Percentiles rank a stretch among this genome's conserved stretches.
Conservation (phyloP, 2,329 filamentous ascomycete genomes). For the Phialophora macrospora region DNA sequence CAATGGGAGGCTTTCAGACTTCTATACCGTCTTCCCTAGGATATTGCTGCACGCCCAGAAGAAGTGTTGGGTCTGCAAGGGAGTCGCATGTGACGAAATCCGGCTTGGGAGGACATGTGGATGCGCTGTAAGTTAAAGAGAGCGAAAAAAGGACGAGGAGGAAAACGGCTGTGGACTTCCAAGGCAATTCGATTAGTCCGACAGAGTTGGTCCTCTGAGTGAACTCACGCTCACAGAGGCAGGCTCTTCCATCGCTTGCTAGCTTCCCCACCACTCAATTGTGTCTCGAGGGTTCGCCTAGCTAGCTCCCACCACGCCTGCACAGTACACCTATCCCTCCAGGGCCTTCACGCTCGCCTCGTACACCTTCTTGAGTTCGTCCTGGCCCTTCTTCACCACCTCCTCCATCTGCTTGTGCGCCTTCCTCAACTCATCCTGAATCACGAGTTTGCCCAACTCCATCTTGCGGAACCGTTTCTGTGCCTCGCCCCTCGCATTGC, state of each 20-base stretch:
- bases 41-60: not conserved
- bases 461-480: conserved; percentile 54
- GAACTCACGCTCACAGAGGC: not conserved
- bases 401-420: conserved; percentile 56
- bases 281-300: not conserved
- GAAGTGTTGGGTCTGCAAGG: not conserved
- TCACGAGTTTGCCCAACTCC: conserved; percentile 50
- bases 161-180: not conserved
- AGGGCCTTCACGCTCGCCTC: conserved; percentile 45
- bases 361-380: conserved; percentile 53
- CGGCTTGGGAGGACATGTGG: not conserved
- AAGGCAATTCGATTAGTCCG: not conserved
- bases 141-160: not conserved
- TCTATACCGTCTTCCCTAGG: not conserved
- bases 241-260: not conserved
- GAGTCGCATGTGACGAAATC: not conserved
- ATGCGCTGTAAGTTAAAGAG: not conserved
- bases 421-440: conserved; percentile 53
- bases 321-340: conserved; percentile 14
- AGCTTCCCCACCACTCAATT: no score
- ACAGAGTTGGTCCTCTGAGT: not conserved
- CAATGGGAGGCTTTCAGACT: not conserved
- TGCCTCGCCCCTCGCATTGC: conserved; percentile 50
- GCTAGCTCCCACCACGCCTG: not conserved
- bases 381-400: conserved; percentile 52